Base-by-base conservation (phyloP, 306 rosid genomes). In the Quercus mongolica region DNA sequence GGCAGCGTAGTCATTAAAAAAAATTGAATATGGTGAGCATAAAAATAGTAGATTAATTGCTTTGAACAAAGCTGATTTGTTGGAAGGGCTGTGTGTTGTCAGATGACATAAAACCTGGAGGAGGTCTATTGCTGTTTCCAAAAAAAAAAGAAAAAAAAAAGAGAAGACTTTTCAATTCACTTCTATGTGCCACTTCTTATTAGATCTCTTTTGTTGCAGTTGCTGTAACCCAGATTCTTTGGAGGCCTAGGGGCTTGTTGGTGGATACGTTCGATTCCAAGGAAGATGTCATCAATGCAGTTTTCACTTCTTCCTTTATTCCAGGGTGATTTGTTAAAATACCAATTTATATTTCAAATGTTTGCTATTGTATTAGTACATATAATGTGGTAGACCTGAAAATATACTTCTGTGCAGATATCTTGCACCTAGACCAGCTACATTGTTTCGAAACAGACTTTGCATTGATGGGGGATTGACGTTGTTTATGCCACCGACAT, bases 381-480 rank as follows among this genome's bases (percentile, higher is more conserved):
- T 59, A 23, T 59, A 44, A 59, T 59, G 12, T 64, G 55, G 21
- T 56, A 23, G 18, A 65, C 21, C 69, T 75, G 15, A 81, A 26
- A 56, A 64, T 77, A 31, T 56, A 78, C 62, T 73, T 71, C 75
- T 55, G 38, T 79, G 78, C 86, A 94, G 99, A 62, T 94, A 91
- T 85, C 89, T 94, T 75, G 99, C 99, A 65, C 97, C 99, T 68
- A 94, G 90, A 80, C 99, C 97, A 20, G 99, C 87, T 74, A 94
- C 97, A 0, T 69, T 88, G 81, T 94, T 94, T 84, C 88, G 97
- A 46, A 92, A 94, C 80, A 86, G 94, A 46, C 85, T 92, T 71
- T 94, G 99, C 91, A 85, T 94, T 82, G 99, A 94, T 79, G 99
- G 99, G 72, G 97, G 99, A 23, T 81, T 94, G 82, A 94, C 99